Percentiles rank a stretch among this genome's conserved stretches.
Evolutionary conservation across 176 grass and related monocot genomes (phyloP).

Genomic region (barley (Hordeum vulgare)): MorexV3_pseudomolecules_assembly NC_058524.1:606329024-606329523

Average conservation of each 20-base stretch:
- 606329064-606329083: slow-evolving; percentile 18
- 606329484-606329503: no score
- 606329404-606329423: neutral
- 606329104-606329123: slow-evolving; percentile 1
- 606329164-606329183: neutral
- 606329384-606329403: neutral
- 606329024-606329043: neutral
- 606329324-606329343: no score
- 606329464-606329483: no score
- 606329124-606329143: neutral
- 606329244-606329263: neutral
- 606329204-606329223: neutral
- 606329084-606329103: neutral
- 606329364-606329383: no score
- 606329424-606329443: neutral
- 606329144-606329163: neutral
- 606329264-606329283: neutral
- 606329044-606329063: neutral
- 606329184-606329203: neutral
- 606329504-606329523: no score
- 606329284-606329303: neutral
- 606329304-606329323: no score
- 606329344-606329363: no score
- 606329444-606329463: no score
- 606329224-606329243: neutral